Conservation (phyloP, 1,284 basidiomycete species). For the Ceratobasidium papillatum region DNA sequence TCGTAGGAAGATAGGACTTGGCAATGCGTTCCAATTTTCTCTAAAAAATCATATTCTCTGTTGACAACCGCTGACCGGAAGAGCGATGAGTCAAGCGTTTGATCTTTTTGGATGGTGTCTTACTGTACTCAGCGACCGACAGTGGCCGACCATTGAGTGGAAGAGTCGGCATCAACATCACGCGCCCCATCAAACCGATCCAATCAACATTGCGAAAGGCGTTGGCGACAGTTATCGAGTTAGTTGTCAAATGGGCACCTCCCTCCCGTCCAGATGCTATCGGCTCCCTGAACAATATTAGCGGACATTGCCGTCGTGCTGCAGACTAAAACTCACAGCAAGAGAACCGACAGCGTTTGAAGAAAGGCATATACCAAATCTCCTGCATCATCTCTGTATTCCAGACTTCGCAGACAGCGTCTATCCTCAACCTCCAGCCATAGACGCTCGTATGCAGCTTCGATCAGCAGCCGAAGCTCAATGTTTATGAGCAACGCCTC, state of each 20-base stretch:
- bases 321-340: neutral
- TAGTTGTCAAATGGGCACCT: neutral
- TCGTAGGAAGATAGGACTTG: neutral
- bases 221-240: neutral
- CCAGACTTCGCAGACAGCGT: neutral
- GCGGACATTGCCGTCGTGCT: neutral
- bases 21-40: neutral
- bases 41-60: neutral
- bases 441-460: neutral
- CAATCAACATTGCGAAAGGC: neutral
- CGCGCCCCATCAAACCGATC: neutral
- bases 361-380: neutral
- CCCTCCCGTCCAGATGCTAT: neutral
- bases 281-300: no score
- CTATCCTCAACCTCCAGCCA: conserved; percentile 2
- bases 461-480: neutral
- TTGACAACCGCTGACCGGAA: neutral
- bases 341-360: neutral
- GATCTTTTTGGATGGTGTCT: neutral
- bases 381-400: neutral
- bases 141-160: neutral
- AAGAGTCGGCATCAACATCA: neutral
- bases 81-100: neutral
- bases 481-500: neutral
- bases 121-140: neutral